Base-by-base conservation (phyloP, 169 alveolate species). In the Fabrea salina region DNA sequence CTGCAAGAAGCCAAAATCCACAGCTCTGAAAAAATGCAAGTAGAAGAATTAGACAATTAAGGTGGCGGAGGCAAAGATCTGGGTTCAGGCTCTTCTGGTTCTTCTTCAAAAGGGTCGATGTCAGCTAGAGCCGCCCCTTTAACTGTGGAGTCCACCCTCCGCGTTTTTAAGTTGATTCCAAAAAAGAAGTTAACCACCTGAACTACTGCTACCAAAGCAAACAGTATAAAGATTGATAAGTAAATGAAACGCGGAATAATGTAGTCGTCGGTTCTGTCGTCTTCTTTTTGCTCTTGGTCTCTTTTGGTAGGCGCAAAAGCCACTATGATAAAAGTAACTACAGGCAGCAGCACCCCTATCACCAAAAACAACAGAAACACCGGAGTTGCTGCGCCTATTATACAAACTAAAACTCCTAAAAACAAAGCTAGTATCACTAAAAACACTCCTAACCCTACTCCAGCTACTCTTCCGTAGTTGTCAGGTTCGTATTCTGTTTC, bases 361-460 rank as follows among this genome's bases (percentile, higher is more conserved):
- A 68, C 13, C 32, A 68, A 40, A 37, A 68, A 40, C 11, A 68
- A 57, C 19, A 68, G 0, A 40, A 40, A 68, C 13, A n/a, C 25
- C 8, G 78, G 78, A 40, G 78, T 68, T 43, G 78, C 78, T 30
- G 61, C 44, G n/a, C 78, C 78, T 3, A 68, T 68, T 16, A 68
- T 43, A 44, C 78, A 68, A n/a, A 68, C 32, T 1, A 68, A n/a
- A 13, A 68, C 78, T 41, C 78, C 78, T n/a, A 68, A 1, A n/a
- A 68, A 19, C 19, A 68, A 43, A 40, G 78, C 78, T 8, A 68
- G 19, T 1, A 68, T 68, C 0, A 43, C 35, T 43, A 68, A 47
- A 39, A 68, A 68, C 2, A 68, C 78, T 30, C 78, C 78, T 22
- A 68, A 47, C n/a, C 78, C 78, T 13, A 68, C 66, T 0, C 78